Evolutionary conservation across 495 filamentous ascomycete species (phyloP), one percentile per base, ranked within the genome.

Genomic region (Penicillium fimorum): DNA sequence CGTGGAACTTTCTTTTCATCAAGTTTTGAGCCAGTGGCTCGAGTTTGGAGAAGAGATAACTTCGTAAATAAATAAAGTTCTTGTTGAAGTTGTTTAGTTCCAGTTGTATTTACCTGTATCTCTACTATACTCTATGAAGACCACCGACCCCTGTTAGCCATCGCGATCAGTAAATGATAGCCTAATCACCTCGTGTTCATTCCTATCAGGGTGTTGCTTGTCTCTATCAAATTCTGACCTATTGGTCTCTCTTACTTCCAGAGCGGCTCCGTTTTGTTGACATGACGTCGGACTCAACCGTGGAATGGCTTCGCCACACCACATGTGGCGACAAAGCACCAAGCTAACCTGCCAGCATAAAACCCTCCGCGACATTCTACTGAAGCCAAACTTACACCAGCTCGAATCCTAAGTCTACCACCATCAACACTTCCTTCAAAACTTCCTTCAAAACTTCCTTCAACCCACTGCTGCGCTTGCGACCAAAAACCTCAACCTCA

Each of bases 1-100:
- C 55, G 52, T 60, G 72, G 61, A 43, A 60, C 58, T 66, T 73
- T 61, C 72, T 84, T 83, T 84, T 83, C 78, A 80, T 84, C 71
- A 72, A 72, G 60, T 7, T 56, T 66, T 62, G 65, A 52, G 78
- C 77, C 71, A 75, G 30, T 63, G 61, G 76, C 72, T 62, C 61
- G 63, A 69, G 46, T 29, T 74, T 79, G 80, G 76, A 82, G 80
- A 82, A 81, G 76, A 73, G 69, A 53, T 41, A 1, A 32, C 2
- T 7, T 3, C n/a, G n/a, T 38, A 27, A 27, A 27, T 38, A 27
- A 27, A 27, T 22, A 2, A 22, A 22, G 22, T 22, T 22, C 1
- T 22, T 1, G 2, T 22, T 22, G n/a, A n/a, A n/a, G 22, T 22
- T 22, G 22, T 2, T 22, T 22, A 22, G 22, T 2, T 22, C 22